Percentiles rank a stretch among this genome's conserved stretches.
Evolutionary conservation across 208 protist species (phyloP).

Genomic region (Trypanosoma boissoni): DNA sequence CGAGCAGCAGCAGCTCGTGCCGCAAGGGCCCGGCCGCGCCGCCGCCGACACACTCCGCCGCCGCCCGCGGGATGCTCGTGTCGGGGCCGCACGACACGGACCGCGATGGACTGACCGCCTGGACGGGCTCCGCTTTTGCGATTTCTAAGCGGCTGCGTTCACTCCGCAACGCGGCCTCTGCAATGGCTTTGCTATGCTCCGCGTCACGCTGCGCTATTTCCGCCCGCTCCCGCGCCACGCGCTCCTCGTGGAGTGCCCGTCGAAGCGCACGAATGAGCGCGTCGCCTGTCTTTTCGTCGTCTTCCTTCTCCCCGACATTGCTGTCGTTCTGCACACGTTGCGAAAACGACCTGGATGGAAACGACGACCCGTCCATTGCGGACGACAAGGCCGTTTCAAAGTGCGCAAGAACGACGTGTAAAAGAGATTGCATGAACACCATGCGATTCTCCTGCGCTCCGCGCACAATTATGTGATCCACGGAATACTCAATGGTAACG

Average conservation of each 20-base stretch:
- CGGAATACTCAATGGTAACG: constrained; percentile 6
- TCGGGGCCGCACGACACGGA: too few relatives aligned
- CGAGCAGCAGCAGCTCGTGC: too few relatives aligned
- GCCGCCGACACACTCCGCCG: too few relatives aligned
- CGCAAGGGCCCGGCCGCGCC: too few relatives aligned
- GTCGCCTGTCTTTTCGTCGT: not conserved
- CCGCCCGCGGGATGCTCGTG: too few relatives aligned
- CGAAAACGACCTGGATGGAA: not conserved
- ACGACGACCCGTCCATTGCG: not conserved
- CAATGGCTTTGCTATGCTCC: not conserved
- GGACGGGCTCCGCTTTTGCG: not conserved
- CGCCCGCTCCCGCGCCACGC: not conserved
- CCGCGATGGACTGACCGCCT: not conserved
- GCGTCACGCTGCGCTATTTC: not conserved
- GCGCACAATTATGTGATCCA: constrained; percentile 10
- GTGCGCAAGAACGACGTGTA: not conserved
- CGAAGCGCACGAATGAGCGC: not conserved
- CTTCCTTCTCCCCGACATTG: not conserved
- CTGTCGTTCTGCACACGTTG: not conserved
- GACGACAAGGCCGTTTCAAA: not conserved
- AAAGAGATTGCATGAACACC: not conserved
- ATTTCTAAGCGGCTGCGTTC: not conserved
- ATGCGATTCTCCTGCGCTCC: not conserved
- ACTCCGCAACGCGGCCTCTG: not conserved
- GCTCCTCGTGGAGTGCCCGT: not conserved